Evolutionary conservation across 2,329 filamentous ascomycete genomes (phyloP), one percentile per base, ranked within the genome.

Genomic region (Microcyclospora pomicola): DNA sequence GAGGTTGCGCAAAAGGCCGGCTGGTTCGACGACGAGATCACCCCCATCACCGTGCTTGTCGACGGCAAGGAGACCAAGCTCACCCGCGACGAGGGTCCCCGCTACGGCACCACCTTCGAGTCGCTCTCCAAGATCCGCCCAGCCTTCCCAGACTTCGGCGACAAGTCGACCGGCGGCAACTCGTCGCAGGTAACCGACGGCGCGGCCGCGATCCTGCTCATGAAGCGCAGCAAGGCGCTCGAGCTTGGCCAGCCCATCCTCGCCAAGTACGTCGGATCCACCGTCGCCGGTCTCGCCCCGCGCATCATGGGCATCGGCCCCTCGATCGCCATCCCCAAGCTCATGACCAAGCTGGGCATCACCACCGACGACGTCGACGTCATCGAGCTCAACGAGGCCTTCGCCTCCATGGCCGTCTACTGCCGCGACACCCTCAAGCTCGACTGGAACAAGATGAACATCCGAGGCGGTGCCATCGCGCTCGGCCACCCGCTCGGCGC

Each of bases 371-470:
- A 96, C 52, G 74, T 91, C 44, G 91, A 98, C 56, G 72, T 96
- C 28, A 71, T 88, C 50, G 91, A 96, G 72, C 65, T 98, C 57
- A 98, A 98, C 68, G 91, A 98, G 72, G 91, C 91, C 1, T 98
- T 98, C 55, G 88, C 87, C 15, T 91, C 82, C 37, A 96, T 96
- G 91, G 87, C 85, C 1, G 87, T 95, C 24, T 96, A 95, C 73
- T 94, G 45, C 41, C 45, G 49, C 15, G 60, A 68, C 41, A 64
- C 58, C 48, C 70, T 91, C 36, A 74, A 74, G 47, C 66, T 88
- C 36, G 77, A 82, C 56, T 73, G 72, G 61, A 61, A 71, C 52
- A 88, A 86, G 74, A 73, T 91, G 71, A 91, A 91, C 65, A 72
- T 79, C 16, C 71, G 81, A 42, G 83, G 83, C 49, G 83, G 83